A percentile compares a stretch with the other conserved stretches of the same genome.
These are phyloP conservation scores for Omphalotus guepiniiformis DNA, from an alignment of 768 basidiomycete species.

Conservation along the genomic window DNA sequence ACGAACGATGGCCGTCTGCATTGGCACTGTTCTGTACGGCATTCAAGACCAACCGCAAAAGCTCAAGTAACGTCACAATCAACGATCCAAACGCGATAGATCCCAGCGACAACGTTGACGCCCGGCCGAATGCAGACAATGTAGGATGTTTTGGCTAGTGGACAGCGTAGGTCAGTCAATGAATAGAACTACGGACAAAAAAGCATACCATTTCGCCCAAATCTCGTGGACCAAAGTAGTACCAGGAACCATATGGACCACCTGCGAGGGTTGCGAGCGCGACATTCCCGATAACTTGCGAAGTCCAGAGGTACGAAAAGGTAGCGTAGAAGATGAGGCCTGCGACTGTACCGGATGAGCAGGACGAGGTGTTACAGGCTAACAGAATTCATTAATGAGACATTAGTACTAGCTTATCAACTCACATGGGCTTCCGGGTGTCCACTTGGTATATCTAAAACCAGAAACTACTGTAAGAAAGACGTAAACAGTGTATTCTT, in stretches of 20 bases:
- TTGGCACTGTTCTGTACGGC: conserved; percentile 55
- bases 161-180: background rate
- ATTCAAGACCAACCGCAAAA: conserved; percentile 58
- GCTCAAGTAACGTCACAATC: conserved; percentile 76
- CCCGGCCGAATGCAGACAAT: conserved; percentile 63
- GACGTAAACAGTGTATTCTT: too few relatives aligned
- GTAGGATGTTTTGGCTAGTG: conserved; percentile 67
- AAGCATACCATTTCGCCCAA: conserved; percentile 56
- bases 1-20: conserved; percentile 63
- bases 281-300: conserved; percentile 77
- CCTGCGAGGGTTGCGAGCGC: conserved; percentile 77
- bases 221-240: conserved; percentile 76
- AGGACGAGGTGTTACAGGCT: conserved; percentile 52
- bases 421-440: conserved; percentile 70
- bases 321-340: conserved; percentile 75
- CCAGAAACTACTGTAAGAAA: background rate
- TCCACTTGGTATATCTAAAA: conserved; percentile 59
- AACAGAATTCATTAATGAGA: conserved; percentile 7
- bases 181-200: background rate
- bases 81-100: conserved; percentile 84
- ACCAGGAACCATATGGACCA: conserved; percentile 55
- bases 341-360: conserved; percentile 71
- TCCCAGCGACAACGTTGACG: conserved; percentile 75
- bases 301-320: conserved; percentile 85
- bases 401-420: background rate